Base-by-base conservation (phyloP, 805 yeast genomes). In the Wickerhamomyces ciferrii region DNA sequence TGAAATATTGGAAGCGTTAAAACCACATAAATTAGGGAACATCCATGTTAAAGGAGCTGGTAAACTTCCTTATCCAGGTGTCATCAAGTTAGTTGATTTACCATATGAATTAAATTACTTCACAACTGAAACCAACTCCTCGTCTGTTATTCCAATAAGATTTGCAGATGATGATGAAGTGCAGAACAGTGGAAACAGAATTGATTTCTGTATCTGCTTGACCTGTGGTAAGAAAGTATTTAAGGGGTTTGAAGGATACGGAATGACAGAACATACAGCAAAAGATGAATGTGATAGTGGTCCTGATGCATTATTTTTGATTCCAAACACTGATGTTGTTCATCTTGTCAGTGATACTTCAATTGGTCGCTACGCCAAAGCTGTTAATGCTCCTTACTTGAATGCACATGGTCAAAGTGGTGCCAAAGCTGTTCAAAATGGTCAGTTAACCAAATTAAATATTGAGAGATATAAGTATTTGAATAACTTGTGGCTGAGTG, bases 351-450 rank as follows among this genome's bases (percentile, higher is more conserved):
- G 53, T 2, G 51, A 48, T 36, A 49, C 31, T 17, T 52, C 46
- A 47, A 51, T 47, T 65, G 60, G 23, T 46, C 62, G 49, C 52
- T 53, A 59, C 62, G 66, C 58, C 35, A 63, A 60, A 20, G 66
- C 68, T 9, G 70, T 77, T 51, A 76, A 76, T 46, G 85, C 87
- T 0, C 94, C 92, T 14, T 87, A 84, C 58, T 65, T 87, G 58
- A 84, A 87, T 45, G 69, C 71, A 5, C 90, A 85, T 62, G 95
- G 95, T 20, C 94, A 87, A 60, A 75, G 83, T 3, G 85, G 85
- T 29, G 68, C 70, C 10, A 75, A 75, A 18, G 71, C 81, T 3
- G 67, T 72, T 49, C 73, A 75, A 14, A 76, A 79, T 17, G 85
- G 82, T 41, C 78, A 74, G 45, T 55, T 71, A 29, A 87, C 87